Evolutionary conservation across 805 yeast species (phyloP).

Genomic region (Myxozyma udenii): DNA sequence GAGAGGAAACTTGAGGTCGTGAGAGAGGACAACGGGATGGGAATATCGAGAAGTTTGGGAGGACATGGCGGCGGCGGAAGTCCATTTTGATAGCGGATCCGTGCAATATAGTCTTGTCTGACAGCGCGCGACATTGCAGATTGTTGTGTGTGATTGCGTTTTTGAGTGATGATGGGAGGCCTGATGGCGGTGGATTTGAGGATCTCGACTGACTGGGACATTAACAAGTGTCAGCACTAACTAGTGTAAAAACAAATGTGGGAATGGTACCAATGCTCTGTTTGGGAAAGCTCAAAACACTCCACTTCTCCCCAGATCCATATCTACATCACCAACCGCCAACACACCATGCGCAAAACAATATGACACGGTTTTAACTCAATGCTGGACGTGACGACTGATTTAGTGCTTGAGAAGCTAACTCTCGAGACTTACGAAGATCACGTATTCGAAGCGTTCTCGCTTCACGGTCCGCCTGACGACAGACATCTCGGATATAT

Average conservation of each 20-base stretch:
- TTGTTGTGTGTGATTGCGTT: background rate
- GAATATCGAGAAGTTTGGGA: constrained; percentile 71
- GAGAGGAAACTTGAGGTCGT: constrained; percentile 59
- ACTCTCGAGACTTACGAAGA: constrained; percentile 6
- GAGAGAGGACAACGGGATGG: constrained; percentile 45
- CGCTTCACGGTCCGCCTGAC: constrained; percentile 10
- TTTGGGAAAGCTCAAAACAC: too few species aligned
- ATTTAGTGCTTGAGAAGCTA: constrained; percentile 1
- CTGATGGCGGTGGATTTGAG: background rate
- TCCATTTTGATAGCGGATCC: constrained; percentile 76
- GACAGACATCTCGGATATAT: constrained; percentile 17
- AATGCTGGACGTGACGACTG: too few species aligned
- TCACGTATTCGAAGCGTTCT: constrained; percentile 14
- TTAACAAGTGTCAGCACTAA: too few species aligned
- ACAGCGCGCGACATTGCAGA: constrained; percentile 24
- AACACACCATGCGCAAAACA: background rate
- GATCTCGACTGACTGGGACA: too few species aligned
- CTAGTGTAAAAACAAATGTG: too few species aligned
- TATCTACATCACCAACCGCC: background rate
- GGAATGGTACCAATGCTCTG: background rate
- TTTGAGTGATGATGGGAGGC: background rate
- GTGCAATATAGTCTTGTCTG: constrained; percentile 53
- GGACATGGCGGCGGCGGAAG: constrained; percentile 92
- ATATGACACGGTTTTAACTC: background rate
- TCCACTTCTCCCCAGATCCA: background rate